phyloP scores from a whole-genome alignment of 345 rosid species.

The Citrus reticulata region DNA sequence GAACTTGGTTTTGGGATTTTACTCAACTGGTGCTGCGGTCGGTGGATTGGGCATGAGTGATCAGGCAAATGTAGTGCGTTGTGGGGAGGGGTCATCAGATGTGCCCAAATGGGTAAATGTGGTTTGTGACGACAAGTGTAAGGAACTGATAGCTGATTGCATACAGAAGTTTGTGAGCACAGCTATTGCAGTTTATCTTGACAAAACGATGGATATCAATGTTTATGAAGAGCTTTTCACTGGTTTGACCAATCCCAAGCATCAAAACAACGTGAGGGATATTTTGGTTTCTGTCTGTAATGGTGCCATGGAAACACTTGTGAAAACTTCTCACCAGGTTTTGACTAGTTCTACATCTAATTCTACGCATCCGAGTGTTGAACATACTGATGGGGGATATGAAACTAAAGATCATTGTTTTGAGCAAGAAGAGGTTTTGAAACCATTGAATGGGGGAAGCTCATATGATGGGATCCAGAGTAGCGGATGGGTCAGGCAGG shows the following conservation, averaged over 20 bases:
- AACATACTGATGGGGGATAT: slow-evolving; percentile 21
- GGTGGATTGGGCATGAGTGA: slow-evolving; percentile 9
- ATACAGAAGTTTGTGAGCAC: slow-evolving; percentile 82
- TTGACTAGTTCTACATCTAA: slow-evolving; percentile 40
- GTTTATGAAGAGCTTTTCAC: slow-evolving; percentile 72
- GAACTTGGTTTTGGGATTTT: slow-evolving; percentile 83
- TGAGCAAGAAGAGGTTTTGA: slow-evolving; percentile 19
- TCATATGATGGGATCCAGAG: slow-evolving; percentile 28
- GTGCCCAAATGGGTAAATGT: slow-evolving; percentile 54
- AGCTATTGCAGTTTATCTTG: slow-evolving; percentile 79
- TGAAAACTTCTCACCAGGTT: slow-evolving; percentile 76
- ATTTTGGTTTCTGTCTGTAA: slow-evolving; percentile 75
- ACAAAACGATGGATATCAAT: slow-evolving; percentile 81
- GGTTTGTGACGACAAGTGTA: slow-evolving; percentile 52
- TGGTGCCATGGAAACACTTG: slow-evolving; percentile 72
- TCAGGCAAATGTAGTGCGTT: slow-evolving; percentile 6
- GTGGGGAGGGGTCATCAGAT: slow-evolving; percentile 26
- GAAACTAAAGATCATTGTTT: slow-evolving; percentile 12
- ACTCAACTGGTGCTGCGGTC: slow-evolving; percentile 32
- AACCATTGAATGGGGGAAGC: slow-evolving; percentile 21
- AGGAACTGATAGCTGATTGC: slow-evolving; percentile 71
- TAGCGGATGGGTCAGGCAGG: slow-evolving; percentile 49
- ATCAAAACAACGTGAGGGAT: slow-evolving; percentile 57
- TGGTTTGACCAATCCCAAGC: slow-evolving; percentile 85
- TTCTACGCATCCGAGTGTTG: slow-evolving; percentile 24